Base-by-base conservation (phyloP, 106 monocot genomes). In the Cymbidium sinense region DNA sequence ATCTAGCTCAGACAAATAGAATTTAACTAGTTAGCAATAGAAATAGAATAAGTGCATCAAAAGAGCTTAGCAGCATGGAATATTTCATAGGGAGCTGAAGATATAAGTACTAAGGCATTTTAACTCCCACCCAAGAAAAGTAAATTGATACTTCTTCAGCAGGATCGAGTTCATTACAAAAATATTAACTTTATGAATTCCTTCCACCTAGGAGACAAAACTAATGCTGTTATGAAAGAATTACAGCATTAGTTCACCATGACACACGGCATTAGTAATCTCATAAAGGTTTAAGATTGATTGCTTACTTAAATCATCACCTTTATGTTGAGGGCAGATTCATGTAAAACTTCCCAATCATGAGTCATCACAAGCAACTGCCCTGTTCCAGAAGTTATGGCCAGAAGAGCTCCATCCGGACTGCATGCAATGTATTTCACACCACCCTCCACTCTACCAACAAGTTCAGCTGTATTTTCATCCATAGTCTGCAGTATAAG, bases 281-380 rank as follows among this genome's bases (percentile, higher is more conserved):
- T n/a, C 23, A n/a, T 0, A n/a, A 58, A 58, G 58, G 23, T 5
- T 58, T 58, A 58, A 58, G 73, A 70, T 12, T 19, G 39, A 54
- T 47, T 25, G 81, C 86, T 6, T 93, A 96, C 95, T 75, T 84
- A 74, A 19, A 71, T 75, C 79, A 74, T 77, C 83, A 85, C 79
- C 58, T 83, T 84, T 76, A 74, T 81, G 51, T 92, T 80, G 11
- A 92, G 88, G 43, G 83, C 70, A 79, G 83, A 84, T 80, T 99
- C 99, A 86, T 89, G 91, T 23, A 95, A 71, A 34, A 99, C 88
- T 80, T 98, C 92, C 99, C 99, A 99, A 70, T 99, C 99, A 74
- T 86, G 80, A 81, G 99, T 93, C 90, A 99, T 91, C 50, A 93
- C 82, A 43, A 99, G 80, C 54, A 95, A 84, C 61, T 89, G 90